Base-by-base conservation (phyloP, 768 basidiomycete species). In the Boletus rubroflammeus region DNA sequence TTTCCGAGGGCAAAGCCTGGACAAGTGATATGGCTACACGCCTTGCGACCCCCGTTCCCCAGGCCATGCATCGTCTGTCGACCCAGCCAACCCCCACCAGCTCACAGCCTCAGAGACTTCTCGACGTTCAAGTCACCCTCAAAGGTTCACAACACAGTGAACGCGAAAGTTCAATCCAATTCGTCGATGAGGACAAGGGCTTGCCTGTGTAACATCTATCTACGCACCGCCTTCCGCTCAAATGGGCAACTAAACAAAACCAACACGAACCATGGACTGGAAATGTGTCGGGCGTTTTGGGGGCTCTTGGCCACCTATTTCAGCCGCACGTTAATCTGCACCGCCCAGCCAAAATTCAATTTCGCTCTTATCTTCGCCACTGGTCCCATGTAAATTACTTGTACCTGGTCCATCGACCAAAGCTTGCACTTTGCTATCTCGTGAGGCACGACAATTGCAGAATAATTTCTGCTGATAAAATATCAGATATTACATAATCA, bases 1-100 rank as follows among this genome's bases (percentile, higher is more conserved):
- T 80, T 11, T 73, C 77, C 2, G 67, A 76, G 54, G 79, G 79
- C 14, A 70, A 73, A 25, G 78, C 76, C 3, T 78, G 76, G 78
- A 60, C 61, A 21, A 56, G 44, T 25, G 59, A 67, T 7, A 51
- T 59, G 28, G 32, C 61, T 5, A 50, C 68, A 14, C 56, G 56
- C 11, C 31, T 51, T 19, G 19, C 48, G 1, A 40, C 38, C 15
- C 49, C 55, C 0, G 26, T 2, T 31, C 55, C 64, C 8, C 46
- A 59, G 25, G 49, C 21, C 25, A 42, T 60, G 48, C 67, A 45
- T 32, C 59, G 52, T 38, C 1, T 48, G 13, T 65, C 65, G 14
- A 28, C 8, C 1, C 57, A 46, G 2, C 51, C 38, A 5, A 13
- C 19, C 9, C 34, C 40, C 17, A 2, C 4, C 2, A 40, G 0